Evolutionary conservation across 345 rosid species (phyloP).

Genomic region (Chamaenerion angustifolium): DNA sequence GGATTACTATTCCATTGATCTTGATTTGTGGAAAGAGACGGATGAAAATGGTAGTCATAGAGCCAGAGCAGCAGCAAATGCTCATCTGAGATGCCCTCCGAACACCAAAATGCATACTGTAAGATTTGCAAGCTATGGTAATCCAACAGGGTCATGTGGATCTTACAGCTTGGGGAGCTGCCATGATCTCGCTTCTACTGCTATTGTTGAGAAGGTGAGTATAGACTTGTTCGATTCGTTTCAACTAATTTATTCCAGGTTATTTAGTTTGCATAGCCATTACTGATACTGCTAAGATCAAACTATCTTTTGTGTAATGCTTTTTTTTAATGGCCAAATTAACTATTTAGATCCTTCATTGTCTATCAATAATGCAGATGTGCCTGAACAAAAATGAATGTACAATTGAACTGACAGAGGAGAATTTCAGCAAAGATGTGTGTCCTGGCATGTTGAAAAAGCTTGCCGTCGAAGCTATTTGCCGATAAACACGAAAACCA

Average conservation of each 20-base stretch:
- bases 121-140: slow-evolving; percentile 54
- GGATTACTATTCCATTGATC: slow-evolving; percentile 23
- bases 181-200: slow-evolving; percentile 33
- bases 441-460: slow-evolving; percentile 21
- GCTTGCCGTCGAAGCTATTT: slow-evolving; percentile 37
- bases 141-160: slow-evolving; percentile 44
- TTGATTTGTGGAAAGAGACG: slow-evolving; percentile 7
- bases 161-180: slow-evolving; percentile 37
- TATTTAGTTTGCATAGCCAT: too few relatives aligned
- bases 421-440: slow-evolving; percentile 19
- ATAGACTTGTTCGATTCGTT: background rate
- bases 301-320: too few relatives aligned
- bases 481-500: slow-evolving; percentile 17
- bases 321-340: background rate
- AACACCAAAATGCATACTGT: slow-evolving; percentile 19
- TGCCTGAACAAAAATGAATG: slow-evolving; percentile 36
- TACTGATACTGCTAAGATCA: too few relatives aligned
- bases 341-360: background rate
- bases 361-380: slow-evolving; percentile 18
- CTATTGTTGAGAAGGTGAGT: slow-evolving; percentile 34
- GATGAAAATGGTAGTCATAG: slow-evolving; percentile 3
- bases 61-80: slow-evolving; percentile 11
- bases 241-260: too few relatives aligned
- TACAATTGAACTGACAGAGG: slow-evolving; percentile 20
- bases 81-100: slow-evolving; percentile 31